Conservation (phyloP, 2,329 filamentous ascomycete genomes). For the Elsinoe ampelina region DNA sequence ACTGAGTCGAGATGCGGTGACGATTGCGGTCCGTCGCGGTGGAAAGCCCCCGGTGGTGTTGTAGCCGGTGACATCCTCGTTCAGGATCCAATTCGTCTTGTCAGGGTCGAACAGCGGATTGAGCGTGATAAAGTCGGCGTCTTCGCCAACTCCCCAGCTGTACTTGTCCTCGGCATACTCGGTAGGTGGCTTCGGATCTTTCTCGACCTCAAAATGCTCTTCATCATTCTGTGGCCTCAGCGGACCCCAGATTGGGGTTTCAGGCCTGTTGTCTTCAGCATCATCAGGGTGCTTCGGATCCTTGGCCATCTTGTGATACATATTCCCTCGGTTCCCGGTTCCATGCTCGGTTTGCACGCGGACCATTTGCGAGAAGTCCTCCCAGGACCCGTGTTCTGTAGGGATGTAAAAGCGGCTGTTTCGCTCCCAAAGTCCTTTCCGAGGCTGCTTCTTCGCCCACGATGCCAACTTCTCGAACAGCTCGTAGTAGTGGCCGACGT, state of each 20-base stretch:
- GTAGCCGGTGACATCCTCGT: slow-evolving; percentile 62
- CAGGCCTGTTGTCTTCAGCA: slow-evolving; percentile 31
- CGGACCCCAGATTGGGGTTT: slow-evolving; percentile 43
- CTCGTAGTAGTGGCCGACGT: slow-evolving; percentile 82
- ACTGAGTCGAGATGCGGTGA: slow-evolving; percentile 60
- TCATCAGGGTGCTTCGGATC: slow-evolving; percentile 33
- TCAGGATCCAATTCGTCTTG: slow-evolving; percentile 63
- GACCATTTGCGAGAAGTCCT: slow-evolving; percentile 60
- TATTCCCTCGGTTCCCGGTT: slow-evolving; percentile 36
- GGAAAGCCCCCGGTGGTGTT: slow-evolving; percentile 45
- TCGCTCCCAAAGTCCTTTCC: slow-evolving; percentile 68
- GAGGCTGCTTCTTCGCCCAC: slow-evolving; percentile 60
- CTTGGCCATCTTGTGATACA: slow-evolving; percentile 31
- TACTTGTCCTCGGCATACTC: slow-evolving; percentile 48
- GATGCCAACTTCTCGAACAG: slow-evolving; percentile 57
- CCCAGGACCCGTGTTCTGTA: slow-evolving; percentile 58
- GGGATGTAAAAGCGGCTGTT: slow-evolving; percentile 70
- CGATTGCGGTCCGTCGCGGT: slow-evolving; percentile 61
- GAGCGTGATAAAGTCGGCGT: slow-evolving; percentile 66
- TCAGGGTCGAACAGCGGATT: slow-evolving; percentile 68
- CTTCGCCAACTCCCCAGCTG: slow-evolving; percentile 59
- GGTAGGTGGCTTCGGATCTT: slow-evolving; percentile 45
- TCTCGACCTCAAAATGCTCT: slow-evolving; percentile 41
- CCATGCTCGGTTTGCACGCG: slow-evolving; percentile 50
- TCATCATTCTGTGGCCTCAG: slow-evolving; percentile 33